Percentiles rank a stretch among this genome's conserved stretches.
These are phyloP conservation scores for Lipomyces oligophaga DNA, from an alignment of 805 yeast genomes.

Conservation along the genomic window DNA sequence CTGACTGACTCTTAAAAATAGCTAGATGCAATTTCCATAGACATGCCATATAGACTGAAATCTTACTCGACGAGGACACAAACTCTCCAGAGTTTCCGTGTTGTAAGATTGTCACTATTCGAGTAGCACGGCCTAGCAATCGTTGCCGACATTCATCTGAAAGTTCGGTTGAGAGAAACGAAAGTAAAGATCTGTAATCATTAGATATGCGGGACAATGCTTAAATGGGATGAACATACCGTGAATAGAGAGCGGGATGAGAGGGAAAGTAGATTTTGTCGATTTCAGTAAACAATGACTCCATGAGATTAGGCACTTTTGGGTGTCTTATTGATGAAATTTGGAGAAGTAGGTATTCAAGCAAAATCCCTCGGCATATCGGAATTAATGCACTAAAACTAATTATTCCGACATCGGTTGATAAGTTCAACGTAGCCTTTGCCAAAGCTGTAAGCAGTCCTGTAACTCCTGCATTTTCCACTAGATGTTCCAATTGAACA, in stretches of 20 bases:
- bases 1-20: too few relatives aligned
- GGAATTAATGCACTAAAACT: not conserved
- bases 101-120: too few relatives aligned
- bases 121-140: too few relatives aligned
- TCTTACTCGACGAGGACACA: too few relatives aligned
- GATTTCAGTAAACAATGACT: not conserved
- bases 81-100: conserved; percentile 1
- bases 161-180: not conserved
- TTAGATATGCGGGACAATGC: not conserved
- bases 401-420: too few relatives aligned
- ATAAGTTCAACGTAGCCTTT: too few relatives aligned
- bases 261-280: not conserved
- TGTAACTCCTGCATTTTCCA: too few relatives aligned
- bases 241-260: conserved; percentile 11
- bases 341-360: conserved; percentile 14
- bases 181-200: conserved; percentile 2
- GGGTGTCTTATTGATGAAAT: conserved; percentile 5
- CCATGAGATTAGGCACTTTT: not conserved
- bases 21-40: too few relatives aligned
- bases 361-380: conserved; percentile 7
- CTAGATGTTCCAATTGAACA: too few relatives aligned
- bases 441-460: too few relatives aligned
- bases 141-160: too few relatives aligned
- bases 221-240: not conserved
- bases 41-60: too few relatives aligned